Evolutionary conservation across 2,329 filamentous ascomycete species (phyloP).

Genomic region (Fusarium sp.): DNA sequence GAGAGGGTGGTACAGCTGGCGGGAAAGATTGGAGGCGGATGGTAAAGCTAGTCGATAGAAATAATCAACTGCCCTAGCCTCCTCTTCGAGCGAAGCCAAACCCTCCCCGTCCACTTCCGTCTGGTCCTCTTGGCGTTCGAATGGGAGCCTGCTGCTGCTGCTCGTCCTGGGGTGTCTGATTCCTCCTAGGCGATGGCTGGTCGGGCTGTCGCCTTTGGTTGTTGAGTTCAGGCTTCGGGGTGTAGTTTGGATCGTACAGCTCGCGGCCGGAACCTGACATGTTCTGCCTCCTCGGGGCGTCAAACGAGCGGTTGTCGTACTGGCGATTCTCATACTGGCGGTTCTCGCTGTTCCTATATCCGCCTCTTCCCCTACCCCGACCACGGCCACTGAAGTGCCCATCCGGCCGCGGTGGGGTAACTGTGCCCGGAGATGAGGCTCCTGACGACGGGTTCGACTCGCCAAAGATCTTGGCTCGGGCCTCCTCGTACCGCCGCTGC

Average conservation of each 20-base stretch:
- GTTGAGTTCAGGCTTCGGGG: conserved; percentile 70
- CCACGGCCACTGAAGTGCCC: conserved; percentile 55
- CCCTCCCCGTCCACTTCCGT: conserved; percentile 79
- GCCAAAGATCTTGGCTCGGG: conserved; percentile 87
- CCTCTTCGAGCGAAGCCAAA: conserved; percentile 80
- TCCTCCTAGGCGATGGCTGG: conserved; percentile 51
- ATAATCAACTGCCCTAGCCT: conserved; percentile 52
- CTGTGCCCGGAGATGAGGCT: conserved; percentile 70
- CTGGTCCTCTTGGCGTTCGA: conserved; percentile 81
- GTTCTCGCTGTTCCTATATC: conserved; percentile 44
- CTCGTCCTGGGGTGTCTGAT: conserved; percentile 63
- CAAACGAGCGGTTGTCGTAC: conserved; percentile 49
- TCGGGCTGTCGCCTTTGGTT: conserved; percentile 58
- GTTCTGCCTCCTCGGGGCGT: conserved; percentile 42
- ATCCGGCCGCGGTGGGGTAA: conserved; percentile 65
- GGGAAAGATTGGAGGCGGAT: conserved; percentile 91
- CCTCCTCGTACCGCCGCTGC: conserved; percentile 90
- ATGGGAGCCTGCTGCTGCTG: conserved; percentile 73
- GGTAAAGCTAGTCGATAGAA: conserved; percentile 66
- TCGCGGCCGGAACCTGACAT: conserved; percentile 61
- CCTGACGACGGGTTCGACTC: conserved; percentile 67
- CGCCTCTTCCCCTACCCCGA: conserved; percentile 59
- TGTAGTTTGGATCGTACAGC: conserved; percentile 82
- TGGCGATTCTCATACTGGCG: conserved; percentile 48
- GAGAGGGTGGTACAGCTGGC: conserved; percentile 90